phyloP scores from a whole-genome alignment of 768 basidiomycete genomes.

The Tulasnella sp. region DNA sequence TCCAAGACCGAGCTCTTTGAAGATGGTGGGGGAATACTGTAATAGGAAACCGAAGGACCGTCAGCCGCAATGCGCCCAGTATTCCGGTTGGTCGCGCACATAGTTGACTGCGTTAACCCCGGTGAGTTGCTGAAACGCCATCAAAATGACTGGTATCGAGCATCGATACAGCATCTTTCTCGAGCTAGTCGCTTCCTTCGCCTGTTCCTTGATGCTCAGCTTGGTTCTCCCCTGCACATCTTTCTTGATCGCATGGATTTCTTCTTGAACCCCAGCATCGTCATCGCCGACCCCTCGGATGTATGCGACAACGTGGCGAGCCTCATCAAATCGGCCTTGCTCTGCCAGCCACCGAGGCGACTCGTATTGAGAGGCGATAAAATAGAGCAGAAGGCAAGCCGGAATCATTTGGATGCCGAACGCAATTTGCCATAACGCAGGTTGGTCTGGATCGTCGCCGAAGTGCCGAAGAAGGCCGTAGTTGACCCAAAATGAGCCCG shows the following conservation, averaged over 20 bases:
- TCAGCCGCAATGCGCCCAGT: not conserved
- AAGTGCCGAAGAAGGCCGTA: slow-evolving; percentile 14
- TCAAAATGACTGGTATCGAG: slow-evolving; percentile 50
- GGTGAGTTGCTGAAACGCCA: slow-evolving; percentile 55
- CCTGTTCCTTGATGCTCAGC: slow-evolving; percentile 44
- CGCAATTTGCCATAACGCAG: slow-evolving; percentile 65
- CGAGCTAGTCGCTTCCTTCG: slow-evolving; percentile 59
- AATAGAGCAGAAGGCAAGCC: slow-evolving; percentile 57
- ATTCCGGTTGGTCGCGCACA: not conserved
- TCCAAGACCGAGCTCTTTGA: slow-evolving; percentile 68
- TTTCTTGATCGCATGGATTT: slow-evolving; percentile 63
- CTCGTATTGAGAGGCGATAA: slow-evolving; percentile 62
- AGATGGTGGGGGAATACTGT: slow-evolving; percentile 56
- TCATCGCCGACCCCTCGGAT: slow-evolving; percentile 54
- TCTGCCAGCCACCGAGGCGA: slow-evolving; percentile 79
- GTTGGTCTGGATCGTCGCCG: slow-evolving; percentile 9
- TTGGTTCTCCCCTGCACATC: slow-evolving; percentile 51
- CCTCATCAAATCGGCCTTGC: slow-evolving; percentile 60
- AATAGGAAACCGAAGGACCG: not conserved
- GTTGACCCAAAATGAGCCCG: slow-evolving; percentile 25
- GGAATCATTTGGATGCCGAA: slow-evolving; percentile 80
- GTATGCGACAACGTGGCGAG: slow-evolving; percentile 64
- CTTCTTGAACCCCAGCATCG: slow-evolving; percentile 55
- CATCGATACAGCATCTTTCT: slow-evolving; percentile 66
- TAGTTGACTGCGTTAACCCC: slow-evolving; percentile 62